Evolutionary conservation across 192 early-diverging fungal species (phyloP).

Genomic region (Backusella morwellensis): DNA sequence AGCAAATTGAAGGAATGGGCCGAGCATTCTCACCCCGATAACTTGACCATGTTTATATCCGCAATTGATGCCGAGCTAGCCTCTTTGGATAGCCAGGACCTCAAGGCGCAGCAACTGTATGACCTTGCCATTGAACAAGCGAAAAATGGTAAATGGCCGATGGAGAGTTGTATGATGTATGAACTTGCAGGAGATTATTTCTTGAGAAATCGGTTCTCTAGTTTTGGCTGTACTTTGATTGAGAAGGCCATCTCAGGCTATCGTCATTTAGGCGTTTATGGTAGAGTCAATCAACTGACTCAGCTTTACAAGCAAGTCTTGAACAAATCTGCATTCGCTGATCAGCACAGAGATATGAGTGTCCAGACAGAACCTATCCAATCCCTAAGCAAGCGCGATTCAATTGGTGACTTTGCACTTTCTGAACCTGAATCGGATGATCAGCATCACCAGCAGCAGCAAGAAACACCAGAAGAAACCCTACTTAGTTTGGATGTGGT

Average conservation of each 20-base stretch:
- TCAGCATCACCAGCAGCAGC: neutral
- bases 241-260: constrained; percentile 23
- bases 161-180: constrained; percentile 23
- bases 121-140: constrained; percentile 25
- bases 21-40: constrained; percentile 18
- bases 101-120: constrained; percentile 8
- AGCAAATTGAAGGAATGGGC: constrained; percentile 20
- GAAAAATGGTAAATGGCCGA: constrained; percentile 18
- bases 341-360: neutral
- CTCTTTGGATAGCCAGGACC: constrained; percentile 5
- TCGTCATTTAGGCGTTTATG: constrained; percentile 20
- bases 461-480: constrained; percentile 24
- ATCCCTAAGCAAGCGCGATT: neutral
- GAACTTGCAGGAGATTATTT: constrained; percentile 32
- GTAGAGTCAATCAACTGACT: constrained; percentile 22
- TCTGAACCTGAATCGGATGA: neutral
- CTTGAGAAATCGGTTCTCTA: constrained; percentile 12
- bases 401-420: neutral
- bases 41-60: constrained; percentile 14
- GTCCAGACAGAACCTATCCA: constrained; percentile 18
- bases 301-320: neutral
- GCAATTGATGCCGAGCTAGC: constrained; percentile 29
- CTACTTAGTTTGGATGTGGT: constrained; percentile 35
- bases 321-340: neutral
- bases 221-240: constrained; percentile 15